These are phyloP conservation scores for Fomitopsis betulina DNA, from an alignment of 1,284 basidiomycete genomes.

Conservation along the genomic window DNA sequence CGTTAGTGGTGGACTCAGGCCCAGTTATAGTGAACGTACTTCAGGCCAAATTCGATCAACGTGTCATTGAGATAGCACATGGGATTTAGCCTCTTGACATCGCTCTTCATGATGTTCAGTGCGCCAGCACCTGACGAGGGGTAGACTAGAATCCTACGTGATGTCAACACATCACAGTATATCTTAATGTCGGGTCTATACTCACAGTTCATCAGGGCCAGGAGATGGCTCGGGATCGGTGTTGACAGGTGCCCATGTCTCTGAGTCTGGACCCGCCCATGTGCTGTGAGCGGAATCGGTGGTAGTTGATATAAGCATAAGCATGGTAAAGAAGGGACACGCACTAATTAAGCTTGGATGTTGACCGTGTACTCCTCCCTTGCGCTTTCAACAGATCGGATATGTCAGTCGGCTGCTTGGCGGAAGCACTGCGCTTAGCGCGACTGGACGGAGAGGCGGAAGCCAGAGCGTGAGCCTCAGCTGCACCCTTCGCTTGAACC, in stretches of 20 bases:
- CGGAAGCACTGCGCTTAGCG: not conserved
- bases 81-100: constrained; percentile 67
- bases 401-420: not conserved
- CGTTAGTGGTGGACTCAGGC: not conserved
- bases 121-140: constrained; percentile 67
- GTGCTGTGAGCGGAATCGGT: not conserved
- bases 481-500: not conserved
- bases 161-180: too few relatives aligned
- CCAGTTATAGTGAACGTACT: constrained; percentile 44
- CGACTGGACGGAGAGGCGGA: not conserved
- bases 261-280: not conserved
- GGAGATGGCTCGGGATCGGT: not conserved
- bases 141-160: constrained; percentile 66
- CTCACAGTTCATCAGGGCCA: not conserved
- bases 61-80: constrained; percentile 94
- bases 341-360: not conserved
- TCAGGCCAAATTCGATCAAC: constrained; percentile 92
- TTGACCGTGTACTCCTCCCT: not conserved
- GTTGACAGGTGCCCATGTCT: not conserved
- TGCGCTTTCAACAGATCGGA: not conserved
- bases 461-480: not conserved
- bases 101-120: constrained; percentile 76
- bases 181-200: not conserved
- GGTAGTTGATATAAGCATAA: not conserved
- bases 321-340: not conserved